phyloP scores from a whole-genome alignment of 257 asterid species.

The Gentiana straminea region DNA sequence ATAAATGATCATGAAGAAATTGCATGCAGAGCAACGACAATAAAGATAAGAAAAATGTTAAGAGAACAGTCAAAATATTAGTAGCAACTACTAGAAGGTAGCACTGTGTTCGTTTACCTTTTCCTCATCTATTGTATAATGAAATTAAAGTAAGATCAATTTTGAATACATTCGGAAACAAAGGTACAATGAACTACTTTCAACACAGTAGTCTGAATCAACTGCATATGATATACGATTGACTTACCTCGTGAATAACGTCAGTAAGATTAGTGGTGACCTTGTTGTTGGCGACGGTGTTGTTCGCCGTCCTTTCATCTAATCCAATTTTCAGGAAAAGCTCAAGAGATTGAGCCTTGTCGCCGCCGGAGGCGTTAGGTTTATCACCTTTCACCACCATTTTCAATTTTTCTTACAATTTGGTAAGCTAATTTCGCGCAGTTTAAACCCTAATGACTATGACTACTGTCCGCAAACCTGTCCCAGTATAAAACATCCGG shows the following conservation, averaged over 20 bases:
- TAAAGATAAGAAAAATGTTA: no score
- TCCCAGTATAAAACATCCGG: no score
- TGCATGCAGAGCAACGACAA: no score
- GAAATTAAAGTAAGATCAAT: no score
- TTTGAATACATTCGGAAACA: not conserved
- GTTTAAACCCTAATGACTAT: conserved; percentile 11
- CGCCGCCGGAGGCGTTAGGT: conserved; percentile 5
- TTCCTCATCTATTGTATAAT: no score
- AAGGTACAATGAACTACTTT: not conserved
- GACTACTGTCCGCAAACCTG: no score
- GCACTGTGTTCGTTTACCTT: not conserved
- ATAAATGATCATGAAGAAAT: no score
- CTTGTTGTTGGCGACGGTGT: conserved; percentile 34
- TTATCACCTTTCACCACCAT: conserved; percentile 13
- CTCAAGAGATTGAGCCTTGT: conserved; percentile 16
- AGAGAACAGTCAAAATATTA: no score
- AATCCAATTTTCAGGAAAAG: conserved; percentile 33
- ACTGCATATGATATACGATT: conserved; percentile 1
- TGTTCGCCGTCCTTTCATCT: conserved; percentile 39
- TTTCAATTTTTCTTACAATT: not conserved
- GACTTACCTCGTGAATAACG: conserved; percentile 35
- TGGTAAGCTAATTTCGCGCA: no score
- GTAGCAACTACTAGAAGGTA: no score
- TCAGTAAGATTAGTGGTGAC: conserved; percentile 33
- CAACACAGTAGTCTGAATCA: not conserved